Evolutionary conservation across 495 filamentous ascomycete species (phyloP), one percentile per base, ranked within the genome.

Genomic region (Aspergillus saccharolyticus): DNA sequence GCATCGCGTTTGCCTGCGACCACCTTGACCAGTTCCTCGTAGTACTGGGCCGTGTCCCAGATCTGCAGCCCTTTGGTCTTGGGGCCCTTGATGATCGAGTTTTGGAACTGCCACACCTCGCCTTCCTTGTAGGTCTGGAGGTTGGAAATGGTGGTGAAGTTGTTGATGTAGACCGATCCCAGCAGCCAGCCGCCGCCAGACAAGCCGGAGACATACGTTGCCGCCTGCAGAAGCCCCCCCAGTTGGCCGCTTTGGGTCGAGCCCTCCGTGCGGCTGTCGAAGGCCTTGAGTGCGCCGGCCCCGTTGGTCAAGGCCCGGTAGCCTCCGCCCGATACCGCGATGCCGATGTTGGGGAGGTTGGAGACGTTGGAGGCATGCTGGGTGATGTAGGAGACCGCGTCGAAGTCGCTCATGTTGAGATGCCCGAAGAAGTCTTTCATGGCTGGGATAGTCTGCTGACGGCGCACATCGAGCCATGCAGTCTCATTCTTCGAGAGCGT

Each of bases 141-240:
- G 42, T 66, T 68, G 39, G 79, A 64, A 43, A 96, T 79, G 8
- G 83, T 84, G 42, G 84, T 86, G 73, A 90, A 96, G 70, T 96
- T 96, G 76, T 96, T 96, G 60, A 84, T 74, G 63, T 82, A 90
- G 16, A 96, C 77, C 44, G 85, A 89, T 12, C 88, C 88, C 17
- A 94, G 80, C 10, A 96, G 74, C 91, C 91, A 96, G 12, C 85
- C 82, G 33, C 91, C 91, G n/a, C 91, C 91, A 3, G 86, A 90
- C 19, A 96, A 74, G 10, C 89, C 91, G 12, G 89, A 77, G 15
- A 96, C 58, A 64, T 96, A 96, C 0, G 89, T 95, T 8, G 85
- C 70, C 1, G 85, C 74, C 75, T 96, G 91, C 53, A 96, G 75
- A 47, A 96, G 73, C 15, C 90, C 90, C 17, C 52, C 91, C 17